Base-by-base conservation (phyloP, 441 rosid genomes). In the Euphorbia schlechtendalii region DNA sequence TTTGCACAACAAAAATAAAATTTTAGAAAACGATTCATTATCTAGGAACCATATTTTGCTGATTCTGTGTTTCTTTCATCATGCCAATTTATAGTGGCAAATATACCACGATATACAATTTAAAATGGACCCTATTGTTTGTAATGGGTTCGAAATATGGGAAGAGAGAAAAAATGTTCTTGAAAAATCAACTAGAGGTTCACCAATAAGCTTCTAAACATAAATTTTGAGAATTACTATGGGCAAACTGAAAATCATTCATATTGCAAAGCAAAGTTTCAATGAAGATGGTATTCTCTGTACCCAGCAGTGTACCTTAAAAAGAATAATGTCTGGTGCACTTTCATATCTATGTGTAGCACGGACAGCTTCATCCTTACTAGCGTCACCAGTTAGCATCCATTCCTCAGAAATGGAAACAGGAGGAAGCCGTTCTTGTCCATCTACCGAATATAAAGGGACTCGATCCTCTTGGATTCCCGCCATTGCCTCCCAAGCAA, bases 401-500 rank as follows among this genome's bases (percentile, higher is more conserved):
- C 97, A 94, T 78, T 91, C 99, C 77, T 94, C 98, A 67, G 96
- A 78, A 74, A 94, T 81, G 66, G 91, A 82, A 72, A 88, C 87
- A 73, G 99, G 80, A 73, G 94, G 96, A 69, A 91, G 84, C 71
- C 96, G 86, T 36, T 91, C 98, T 71, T 84, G 96, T 63, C 90
- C 96, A 73, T 91, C 96, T 24, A 74, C 76, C 67, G 84, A 80
- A 74, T 75, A 81, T 43, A 90, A 79, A 63, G 86, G 70, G 57
- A 78, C 84, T 51, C 71, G 83, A 69, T 89, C 96, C 76, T 89
- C 98, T 66, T 81, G 96, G 74, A 89, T 91, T 76, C 96, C 99
- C 43, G 99, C 77, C 96, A 91, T 91, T 59, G 96, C 91, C 81
- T 91, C 99, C 98, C 96, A 91, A 72, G 92, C 86, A 77, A 85